Percentiles rank a stretch among this genome's conserved stretches.
phyloP scores from a whole-genome alignment of 257 asterid genomes.

The Dorcoceras hygrometricum region DNA sequence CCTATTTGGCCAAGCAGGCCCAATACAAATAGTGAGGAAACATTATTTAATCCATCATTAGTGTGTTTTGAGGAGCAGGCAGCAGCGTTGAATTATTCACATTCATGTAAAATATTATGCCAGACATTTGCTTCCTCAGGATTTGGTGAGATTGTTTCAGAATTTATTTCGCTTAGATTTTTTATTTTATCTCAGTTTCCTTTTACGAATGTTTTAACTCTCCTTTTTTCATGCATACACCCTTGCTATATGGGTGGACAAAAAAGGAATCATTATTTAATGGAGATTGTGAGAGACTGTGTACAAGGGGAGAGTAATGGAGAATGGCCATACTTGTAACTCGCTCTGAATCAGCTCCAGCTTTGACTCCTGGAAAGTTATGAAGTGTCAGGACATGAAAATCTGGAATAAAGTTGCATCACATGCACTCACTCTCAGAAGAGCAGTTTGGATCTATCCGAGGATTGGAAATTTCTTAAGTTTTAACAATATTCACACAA shows the following conservation, averaged over 20 bases:
- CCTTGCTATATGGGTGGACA: background rate
- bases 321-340: conserved; percentile 53
- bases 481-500: background rate
- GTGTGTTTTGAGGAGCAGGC: background rate
- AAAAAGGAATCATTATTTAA: too few species aligned
- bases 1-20: too few species aligned
- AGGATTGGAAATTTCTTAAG: background rate
- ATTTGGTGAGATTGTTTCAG: background rate
- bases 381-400: conserved; percentile 24
- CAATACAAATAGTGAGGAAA: background rate
- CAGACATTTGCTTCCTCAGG: background rate
- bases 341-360: conserved; percentile 63
- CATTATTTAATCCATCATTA: background rate
- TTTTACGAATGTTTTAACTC: background rate
- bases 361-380: conserved; percentile 71
- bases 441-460: background rate
- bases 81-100: background rate
- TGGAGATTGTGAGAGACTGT: background rate
- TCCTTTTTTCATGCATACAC: background rate
- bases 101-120: background rate
- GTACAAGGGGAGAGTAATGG: conserved; percentile 20
- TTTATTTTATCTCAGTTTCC: background rate
- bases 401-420: conserved; percentile 20
- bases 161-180: background rate
- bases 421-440: conserved; percentile 1